phyloP scores from a whole-genome alignment of 208 protist species.

The Acanthamoeba lenticulata region DNA sequence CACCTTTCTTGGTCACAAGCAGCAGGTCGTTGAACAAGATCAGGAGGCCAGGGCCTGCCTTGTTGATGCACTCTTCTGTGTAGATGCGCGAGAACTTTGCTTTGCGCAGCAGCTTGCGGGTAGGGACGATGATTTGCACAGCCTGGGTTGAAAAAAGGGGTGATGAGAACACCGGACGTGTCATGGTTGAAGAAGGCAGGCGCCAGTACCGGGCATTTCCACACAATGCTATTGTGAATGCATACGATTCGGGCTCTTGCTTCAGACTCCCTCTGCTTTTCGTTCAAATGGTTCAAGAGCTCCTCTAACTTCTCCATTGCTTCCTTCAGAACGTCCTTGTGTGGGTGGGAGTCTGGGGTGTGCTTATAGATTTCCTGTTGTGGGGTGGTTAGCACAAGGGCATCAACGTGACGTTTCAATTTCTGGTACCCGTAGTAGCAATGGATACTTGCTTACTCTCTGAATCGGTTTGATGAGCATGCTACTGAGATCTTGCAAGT shows the following conservation, averaged over 20 bases:
- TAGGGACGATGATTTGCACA: not conserved
- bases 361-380: slow-evolving; percentile 59
- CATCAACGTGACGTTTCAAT: not conserved
- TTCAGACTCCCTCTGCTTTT: slow-evolving; percentile 5
- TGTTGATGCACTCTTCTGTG: not conserved
- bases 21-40: slow-evolving; percentile 18
- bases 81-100: not conserved
- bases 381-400: not conserved
- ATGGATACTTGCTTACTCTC: not conserved
- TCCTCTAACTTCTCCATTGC: not conserved
- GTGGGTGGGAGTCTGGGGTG: not conserved
- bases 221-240: not conserved
- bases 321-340: not conserved
- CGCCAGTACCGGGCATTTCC: too few relatives aligned
- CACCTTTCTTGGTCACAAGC: not conserved
- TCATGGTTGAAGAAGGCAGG: not conserved
- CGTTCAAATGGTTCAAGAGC: slow-evolving; percentile 29
- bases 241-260: not conserved
- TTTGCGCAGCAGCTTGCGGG: not conserved
- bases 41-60: not conserved
- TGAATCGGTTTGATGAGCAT: not conserved
- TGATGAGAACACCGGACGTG: too few relatives aligned
- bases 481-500: not conserved
- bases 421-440: not conserved
- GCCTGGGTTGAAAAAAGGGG: not conserved